Percentiles rank a stretch among this genome's conserved stretches.
These are phyloP conservation scores for Neonothopanus nambi DNA, from an alignment of 1,284 basidiomycete genomes.

Conservation along the genomic window DNA sequence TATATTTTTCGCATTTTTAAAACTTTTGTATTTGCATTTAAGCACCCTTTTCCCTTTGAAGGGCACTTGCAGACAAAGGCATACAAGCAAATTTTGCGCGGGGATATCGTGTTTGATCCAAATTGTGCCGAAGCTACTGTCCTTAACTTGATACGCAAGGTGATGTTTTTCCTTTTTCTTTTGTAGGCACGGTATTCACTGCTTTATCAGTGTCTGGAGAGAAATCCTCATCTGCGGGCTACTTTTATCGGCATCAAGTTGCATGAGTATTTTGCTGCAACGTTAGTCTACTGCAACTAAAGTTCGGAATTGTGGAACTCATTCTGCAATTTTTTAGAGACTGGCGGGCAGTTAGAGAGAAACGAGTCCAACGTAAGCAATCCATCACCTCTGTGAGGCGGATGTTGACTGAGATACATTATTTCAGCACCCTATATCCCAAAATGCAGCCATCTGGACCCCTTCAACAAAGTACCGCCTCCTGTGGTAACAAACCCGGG, in stretches of 20 bases:
- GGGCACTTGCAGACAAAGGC: neutral
- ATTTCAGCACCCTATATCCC: slow-evolving; percentile 11
- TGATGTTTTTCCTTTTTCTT: slow-evolving; percentile 16
- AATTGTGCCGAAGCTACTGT: slow-evolving; percentile 31
- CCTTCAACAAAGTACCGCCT: neutral
- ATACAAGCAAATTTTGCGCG: slow-evolving; percentile 7
- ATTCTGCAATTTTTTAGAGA: slow-evolving; percentile 30
- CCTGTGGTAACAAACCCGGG: neutral
- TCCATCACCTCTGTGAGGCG: neutral
- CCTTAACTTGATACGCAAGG: slow-evolving; percentile 42
- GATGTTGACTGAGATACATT: neutral
- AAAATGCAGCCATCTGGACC: neutral
- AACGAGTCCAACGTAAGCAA: slow-evolving; percentile 5
- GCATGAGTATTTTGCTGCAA: slow-evolving; percentile 46
- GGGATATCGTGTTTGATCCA: neutral
- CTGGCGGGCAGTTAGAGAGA: slow-evolving; percentile 39
- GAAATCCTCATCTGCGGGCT: slow-evolving; percentile 49
- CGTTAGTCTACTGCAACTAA: slow-evolving; percentile 34
- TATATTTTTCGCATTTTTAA: neutral
- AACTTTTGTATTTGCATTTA: neutral
- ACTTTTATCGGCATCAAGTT: slow-evolving; percentile 38
- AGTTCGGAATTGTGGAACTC: neutral
- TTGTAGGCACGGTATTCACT: slow-evolving; percentile 2
- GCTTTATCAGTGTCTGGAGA: slow-evolving; percentile 49
- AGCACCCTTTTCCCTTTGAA: slow-evolving; percentile 6